Conservation (phyloP, 768 basidiomycete genomes). For the Rhizopogon vinicolor region DNA sequence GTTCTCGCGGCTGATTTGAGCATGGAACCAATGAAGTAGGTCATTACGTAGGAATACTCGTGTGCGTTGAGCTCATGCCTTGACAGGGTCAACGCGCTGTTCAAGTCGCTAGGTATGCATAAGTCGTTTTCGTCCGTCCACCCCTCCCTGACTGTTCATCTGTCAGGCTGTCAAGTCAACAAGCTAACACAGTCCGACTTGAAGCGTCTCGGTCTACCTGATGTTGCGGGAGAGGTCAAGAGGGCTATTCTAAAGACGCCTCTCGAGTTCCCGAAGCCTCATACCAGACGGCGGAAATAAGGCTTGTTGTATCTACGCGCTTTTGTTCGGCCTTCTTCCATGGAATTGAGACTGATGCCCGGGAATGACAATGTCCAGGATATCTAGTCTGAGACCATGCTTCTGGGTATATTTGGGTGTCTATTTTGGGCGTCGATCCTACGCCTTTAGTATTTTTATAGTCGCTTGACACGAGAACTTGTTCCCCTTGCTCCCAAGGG, state of each 20-base stretch:
- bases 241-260: constrained; percentile 74
- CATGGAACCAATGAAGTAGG: constrained; percentile 62
- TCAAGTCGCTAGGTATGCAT: constrained; percentile 64
- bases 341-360: not conserved
- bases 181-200: constrained; percentile 58
- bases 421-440: not conserved
- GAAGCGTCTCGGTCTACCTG: constrained; percentile 61
- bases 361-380: not conserved
- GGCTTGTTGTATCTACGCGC: not conserved
- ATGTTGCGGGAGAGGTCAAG: constrained; percentile 57
- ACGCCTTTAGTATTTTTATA: not conserved
- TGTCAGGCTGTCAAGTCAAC: constrained; percentile 66
- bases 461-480: not conserved
- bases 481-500: no score
- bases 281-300: constrained; percentile 27
- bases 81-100: constrained; percentile 59
- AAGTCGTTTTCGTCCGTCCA: not conserved
- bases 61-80: constrained; percentile 1
- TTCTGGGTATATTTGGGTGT: not conserved
- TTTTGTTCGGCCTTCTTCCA: not conserved
- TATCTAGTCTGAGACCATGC: not conserved
- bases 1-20: constrained; percentile 71
- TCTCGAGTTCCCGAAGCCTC: constrained; percentile 74
- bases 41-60: constrained; percentile 3
- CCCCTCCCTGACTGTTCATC: constrained; percentile 1